Evolutionary conservation across 208 protist species (phyloP), one percentile per base, ranked within the genome.

Genomic region (Leishmania martiniquensis): DNA sequence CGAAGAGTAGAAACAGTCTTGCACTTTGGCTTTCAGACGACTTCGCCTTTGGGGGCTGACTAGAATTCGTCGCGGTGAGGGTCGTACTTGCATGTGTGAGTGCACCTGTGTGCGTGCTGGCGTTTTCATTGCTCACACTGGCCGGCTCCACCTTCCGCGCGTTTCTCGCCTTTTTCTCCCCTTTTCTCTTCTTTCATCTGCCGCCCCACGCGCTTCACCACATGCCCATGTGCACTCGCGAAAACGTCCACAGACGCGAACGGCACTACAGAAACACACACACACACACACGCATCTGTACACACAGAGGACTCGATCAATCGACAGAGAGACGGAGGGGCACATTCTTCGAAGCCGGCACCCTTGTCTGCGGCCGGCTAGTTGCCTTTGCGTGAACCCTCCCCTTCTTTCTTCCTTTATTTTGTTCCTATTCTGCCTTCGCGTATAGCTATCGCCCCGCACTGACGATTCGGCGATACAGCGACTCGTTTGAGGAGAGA

Each of bases 81-180:
- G 32, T 15, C 42, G 65, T 5, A 20, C 42, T 25, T 45, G 65
- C 42, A n/a, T 51, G 42, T 12, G 5, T 51, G 42, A 7, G 5
- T 49, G 65, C 39, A 25, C 22, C 10, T 1, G 42, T 51, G 25
- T 25, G 22, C 42, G 32, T 49, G 22, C 54, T n/a, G 39, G 15
- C 13, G 37, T 77, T 45, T 76, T 68, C 47, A 49, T 65, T 44
- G 77, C 81, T 82, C 59, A 60, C 45, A 73, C 29, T 79, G 57
- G 32, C 76, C 60, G 15, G 62, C 32, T 74, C 51, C 29, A 22
- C 49, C 74, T 54, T 47, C 62, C 55, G 42, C 22, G 20, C 65
- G 32, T 25, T 7, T 3, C 65, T 62, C 2, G n/a, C 25, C 66
- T 55, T 76, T 20, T 45, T 66, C 7, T 76, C 54, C 22, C 44